A percentile compares a stretch with the other conserved stretches of the same genome.
phyloP scores from a whole-genome alignment of 2,329 filamentous ascomycete genomes.

The Didymella segeticola region DNA sequence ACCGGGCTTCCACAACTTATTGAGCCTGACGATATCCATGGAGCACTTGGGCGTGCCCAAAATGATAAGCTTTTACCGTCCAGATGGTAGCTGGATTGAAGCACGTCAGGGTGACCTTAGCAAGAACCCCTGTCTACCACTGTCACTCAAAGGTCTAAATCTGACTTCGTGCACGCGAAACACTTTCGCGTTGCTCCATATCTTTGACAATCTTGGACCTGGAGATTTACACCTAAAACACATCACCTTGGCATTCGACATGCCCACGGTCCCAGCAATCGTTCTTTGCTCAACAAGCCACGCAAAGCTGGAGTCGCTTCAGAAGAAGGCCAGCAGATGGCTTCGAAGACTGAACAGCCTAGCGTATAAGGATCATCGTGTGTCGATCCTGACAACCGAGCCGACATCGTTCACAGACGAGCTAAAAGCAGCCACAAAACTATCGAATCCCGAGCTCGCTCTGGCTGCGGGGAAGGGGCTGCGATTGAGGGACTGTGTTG shows the following conservation, averaged over 20 bases:
- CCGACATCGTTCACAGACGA: not conserved
- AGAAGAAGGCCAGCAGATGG: not conserved
- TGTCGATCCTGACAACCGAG: not conserved
- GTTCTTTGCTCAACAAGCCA: not conserved
- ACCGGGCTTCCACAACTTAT: not conserved
- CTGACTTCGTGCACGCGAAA: not conserved
- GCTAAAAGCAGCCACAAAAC: not conserved
- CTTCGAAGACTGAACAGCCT: not conserved
- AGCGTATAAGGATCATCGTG: not conserved
- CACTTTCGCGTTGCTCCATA: not conserved
- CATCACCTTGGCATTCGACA: not conserved
- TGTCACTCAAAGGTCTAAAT: not conserved
- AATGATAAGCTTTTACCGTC: not conserved
- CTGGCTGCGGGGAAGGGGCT: not conserved
- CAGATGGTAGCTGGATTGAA: not conserved
- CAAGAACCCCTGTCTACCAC: not conserved
- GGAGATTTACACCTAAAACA: not conserved
- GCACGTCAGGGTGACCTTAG: not conserved
- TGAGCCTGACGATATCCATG: not conserved
- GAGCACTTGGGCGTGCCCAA: not conserved
- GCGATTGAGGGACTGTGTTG: not conserved
- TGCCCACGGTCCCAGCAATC: not conserved
- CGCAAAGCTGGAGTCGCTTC: not conserved
- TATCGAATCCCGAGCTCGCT: not conserved
- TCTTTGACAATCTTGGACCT: not conserved